phyloP scores from a whole-genome alignment of 2,329 filamentous ascomycete genomes.

The Macrophomina pseudophaseolina region DNA sequence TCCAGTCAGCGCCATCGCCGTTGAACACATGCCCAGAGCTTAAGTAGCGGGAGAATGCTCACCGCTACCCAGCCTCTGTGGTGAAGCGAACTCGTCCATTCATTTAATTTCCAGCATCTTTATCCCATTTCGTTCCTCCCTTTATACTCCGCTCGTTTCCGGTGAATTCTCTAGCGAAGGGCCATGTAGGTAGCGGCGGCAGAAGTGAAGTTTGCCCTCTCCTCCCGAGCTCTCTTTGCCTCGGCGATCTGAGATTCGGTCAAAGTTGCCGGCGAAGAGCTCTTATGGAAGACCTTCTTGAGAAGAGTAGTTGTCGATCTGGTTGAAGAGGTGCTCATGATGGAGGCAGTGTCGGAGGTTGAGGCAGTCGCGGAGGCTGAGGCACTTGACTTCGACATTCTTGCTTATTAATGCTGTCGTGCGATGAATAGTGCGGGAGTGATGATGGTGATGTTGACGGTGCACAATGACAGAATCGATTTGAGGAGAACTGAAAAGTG shows the following conservation, averaged over 20 bases:
- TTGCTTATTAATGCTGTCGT: background rate
- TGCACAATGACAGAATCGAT: background rate
- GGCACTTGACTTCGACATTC: constrained; percentile 10
- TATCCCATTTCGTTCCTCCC: too few species aligned
- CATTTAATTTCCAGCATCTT: background rate
- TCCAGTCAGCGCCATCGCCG: background rate
- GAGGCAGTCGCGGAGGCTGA: background rate
- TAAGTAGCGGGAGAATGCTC: background rate
- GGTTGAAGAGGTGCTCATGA: constrained; percentile 35
- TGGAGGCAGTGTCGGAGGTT: constrained; percentile 29
- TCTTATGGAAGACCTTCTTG: constrained; percentile 30
- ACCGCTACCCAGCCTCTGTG: background rate
- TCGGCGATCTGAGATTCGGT: background rate
- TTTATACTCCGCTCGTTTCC: background rate
- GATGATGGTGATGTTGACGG: background rate
- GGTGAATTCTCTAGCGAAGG: background rate
- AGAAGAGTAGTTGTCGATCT: constrained; percentile 34
- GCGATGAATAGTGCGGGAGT: background rate
- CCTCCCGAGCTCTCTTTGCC: background rate
- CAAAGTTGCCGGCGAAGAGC: background rate
- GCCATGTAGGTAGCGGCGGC: constrained; percentile 15
- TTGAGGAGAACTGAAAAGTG: background rate
- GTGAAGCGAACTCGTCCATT: background rate
- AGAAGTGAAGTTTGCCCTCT: background rate
- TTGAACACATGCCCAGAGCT: background rate